Conservation (phyloP, 1,284 basidiomycete genomes). For the Heterobasidion occidentale region DNA sequence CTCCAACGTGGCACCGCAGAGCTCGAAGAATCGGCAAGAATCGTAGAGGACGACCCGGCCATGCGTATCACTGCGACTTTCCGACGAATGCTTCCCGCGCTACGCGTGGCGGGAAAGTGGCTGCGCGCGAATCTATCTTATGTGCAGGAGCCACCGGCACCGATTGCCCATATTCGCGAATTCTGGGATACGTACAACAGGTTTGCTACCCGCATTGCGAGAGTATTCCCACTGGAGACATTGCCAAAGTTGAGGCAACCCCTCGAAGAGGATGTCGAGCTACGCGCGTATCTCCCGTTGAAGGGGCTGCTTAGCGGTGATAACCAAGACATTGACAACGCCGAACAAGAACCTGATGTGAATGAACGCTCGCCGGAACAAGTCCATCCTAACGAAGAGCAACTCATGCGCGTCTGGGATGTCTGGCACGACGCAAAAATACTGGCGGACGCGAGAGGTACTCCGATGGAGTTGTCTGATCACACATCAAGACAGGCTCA, state of each 20-base stretch:
- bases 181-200: slow-evolving; percentile 76
- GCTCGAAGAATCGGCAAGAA: slow-evolving; percentile 44
- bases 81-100: slow-evolving; percentile 77
- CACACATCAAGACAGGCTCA: slow-evolving; percentile 2
- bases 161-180: slow-evolving; percentile 25
- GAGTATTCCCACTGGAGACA: slow-evolving; percentile 62
- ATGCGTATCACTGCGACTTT: slow-evolving; percentile 82
- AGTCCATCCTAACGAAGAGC: slow-evolving; percentile 91
- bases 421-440: slow-evolving; percentile 69
- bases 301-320: slow-evolving; percentile 38
- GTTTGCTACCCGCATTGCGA: slow-evolving; percentile 58
- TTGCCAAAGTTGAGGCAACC: slow-evolving; percentile 57
- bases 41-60: slow-evolving; percentile 52
- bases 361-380: slow-evolving; percentile 30
- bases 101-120: slow-evolving; percentile 90
- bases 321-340: slow-evolving; percentile 4
- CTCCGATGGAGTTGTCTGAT: slow-evolving; percentile 5
- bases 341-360: slow-evolving; percentile 5
- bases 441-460: slow-evolving; percentile 53
- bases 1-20: slow-evolving; percentile 60
- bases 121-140: slow-evolving; percentile 74
- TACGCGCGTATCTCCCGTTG: slow-evolving; percentile 84
- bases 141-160: slow-evolving; percentile 23
- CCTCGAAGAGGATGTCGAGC: slow-evolving; percentile 90
- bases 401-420: slow-evolving; percentile 89